Evolutionary conservation across 495 filamentous ascomycete genomes (phyloP).

Genomic region (Rhypophila decipiens): DNA sequence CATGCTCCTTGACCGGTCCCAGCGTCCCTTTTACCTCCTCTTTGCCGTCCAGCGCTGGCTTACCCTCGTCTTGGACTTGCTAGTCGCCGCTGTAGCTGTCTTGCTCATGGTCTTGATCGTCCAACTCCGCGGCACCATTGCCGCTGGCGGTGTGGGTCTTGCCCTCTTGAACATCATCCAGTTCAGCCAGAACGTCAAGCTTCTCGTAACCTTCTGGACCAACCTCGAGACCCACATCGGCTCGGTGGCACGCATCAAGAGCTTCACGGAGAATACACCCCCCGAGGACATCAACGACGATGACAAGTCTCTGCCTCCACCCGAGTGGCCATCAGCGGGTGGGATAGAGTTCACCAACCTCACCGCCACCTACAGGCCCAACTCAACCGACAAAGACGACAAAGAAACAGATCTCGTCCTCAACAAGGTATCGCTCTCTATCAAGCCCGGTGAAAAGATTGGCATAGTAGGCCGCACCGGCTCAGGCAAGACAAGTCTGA

Average conservation of each 20-base stretch:
- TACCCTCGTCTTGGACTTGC: slow-evolving; percentile 35
- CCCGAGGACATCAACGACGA: slow-evolving; percentile 24
- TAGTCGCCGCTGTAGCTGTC: slow-evolving; percentile 35
- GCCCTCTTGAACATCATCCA: slow-evolving; percentile 26
- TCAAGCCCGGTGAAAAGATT: slow-evolving; percentile 33
- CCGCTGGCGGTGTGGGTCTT: slow-evolving; percentile 24
- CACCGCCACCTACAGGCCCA: slow-evolving; percentile 27
- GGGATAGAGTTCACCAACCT: slow-evolving; percentile 32
- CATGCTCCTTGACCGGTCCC: slow-evolving; percentile 30
- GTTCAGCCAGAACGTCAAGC: slow-evolving; percentile 27
- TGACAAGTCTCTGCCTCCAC: slow-evolving; percentile 12
- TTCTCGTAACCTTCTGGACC: slow-evolving; percentile 39
- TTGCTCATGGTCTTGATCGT: slow-evolving; percentile 43
- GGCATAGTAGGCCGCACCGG: slow-evolving; percentile 29
- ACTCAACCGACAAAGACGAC: neutral
- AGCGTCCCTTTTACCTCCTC: slow-evolving; percentile 39
- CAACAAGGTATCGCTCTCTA: slow-evolving; percentile 25
- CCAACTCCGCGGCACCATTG: slow-evolving; percentile 22
- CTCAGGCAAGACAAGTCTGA: slow-evolving; percentile 35
- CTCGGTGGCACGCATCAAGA: slow-evolving; percentile 40
- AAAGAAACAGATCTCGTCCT: slow-evolving; percentile 19
- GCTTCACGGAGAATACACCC: slow-evolving; percentile 34
- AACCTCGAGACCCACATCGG: slow-evolving; percentile 49
- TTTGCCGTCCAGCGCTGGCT: slow-evolving; percentile 42
- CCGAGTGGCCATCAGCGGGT: slow-evolving; percentile 31